A percentile compares a stretch with the other conserved stretches of the same genome.
These are phyloP conservation scores for Pseudovirgaria hyperparasitica DNA, from an alignment of 2,329 filamentous ascomycete genomes.

Conservation along the genomic window DNA sequence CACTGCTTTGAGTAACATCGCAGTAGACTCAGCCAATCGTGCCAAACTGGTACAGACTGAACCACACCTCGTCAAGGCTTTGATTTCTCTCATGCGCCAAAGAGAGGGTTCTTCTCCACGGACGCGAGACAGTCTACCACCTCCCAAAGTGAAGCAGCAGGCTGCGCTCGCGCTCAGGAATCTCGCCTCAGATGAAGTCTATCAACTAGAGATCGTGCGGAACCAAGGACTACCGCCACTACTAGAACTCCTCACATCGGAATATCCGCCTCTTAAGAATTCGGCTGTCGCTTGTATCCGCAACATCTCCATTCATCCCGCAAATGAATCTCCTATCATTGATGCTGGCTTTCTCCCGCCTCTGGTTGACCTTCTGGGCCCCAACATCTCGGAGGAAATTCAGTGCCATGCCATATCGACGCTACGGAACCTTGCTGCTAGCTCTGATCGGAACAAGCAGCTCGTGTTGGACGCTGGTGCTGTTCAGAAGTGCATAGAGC, in stretches of 20 bases:
- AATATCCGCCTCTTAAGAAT: constrained; percentile 87
- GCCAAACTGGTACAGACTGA: constrained; percentile 86
- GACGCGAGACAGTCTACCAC: too few relatives aligned
- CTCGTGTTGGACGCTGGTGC: constrained; percentile 93
- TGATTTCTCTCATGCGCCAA: constrained; percentile 95
- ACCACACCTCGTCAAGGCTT: constrained; percentile 77
- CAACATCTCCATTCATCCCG: constrained; percentile 95
- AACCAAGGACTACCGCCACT: constrained; percentile 75
- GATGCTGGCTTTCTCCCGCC: constrained; percentile 93
- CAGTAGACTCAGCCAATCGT: constrained; percentile 82
- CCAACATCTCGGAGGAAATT: constrained; percentile 96
- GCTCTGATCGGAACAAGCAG: constrained; percentile 94
- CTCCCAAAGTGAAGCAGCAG: constrained; percentile 97
- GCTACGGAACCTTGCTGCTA: constrained; percentile 85
- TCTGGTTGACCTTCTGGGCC: constrained; percentile 82
- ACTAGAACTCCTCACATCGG: constrained; percentile 81
- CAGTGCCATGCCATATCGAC: constrained; percentile 98
- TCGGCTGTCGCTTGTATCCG: constrained; percentile 96
- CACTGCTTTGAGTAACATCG: constrained; percentile 95
- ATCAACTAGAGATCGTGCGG: constrained; percentile 93
- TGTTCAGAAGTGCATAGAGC: constrained; percentile 95
- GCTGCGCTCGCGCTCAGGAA: constrained; percentile 89
- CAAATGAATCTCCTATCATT: constrained; percentile 97
- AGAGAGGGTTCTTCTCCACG: constrained; percentile 76
- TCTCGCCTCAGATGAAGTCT: constrained; percentile 94